A percentile compares a stretch with the other conserved stretches of the same genome.
These are phyloP conservation scores for Gillenia trifoliata DNA, from an alignment of 306 rosid genomes.

Conservation along the genomic window DNA sequence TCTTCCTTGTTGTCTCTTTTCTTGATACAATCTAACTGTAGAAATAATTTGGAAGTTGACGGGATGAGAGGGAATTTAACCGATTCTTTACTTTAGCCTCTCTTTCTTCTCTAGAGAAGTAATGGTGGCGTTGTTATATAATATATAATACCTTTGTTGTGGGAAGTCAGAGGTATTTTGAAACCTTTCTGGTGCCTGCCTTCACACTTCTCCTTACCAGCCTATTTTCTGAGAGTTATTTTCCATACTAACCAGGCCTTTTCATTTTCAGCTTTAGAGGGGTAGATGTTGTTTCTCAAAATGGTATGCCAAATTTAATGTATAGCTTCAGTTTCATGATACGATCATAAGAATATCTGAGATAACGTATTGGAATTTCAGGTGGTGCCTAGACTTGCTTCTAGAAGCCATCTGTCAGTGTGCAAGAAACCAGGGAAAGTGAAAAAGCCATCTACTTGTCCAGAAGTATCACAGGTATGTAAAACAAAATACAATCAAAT, in stretches of 20 bases:
- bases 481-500: too few relatives aligned
- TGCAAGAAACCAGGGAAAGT: constrained; percentile 49
- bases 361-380: constrained; percentile 28
- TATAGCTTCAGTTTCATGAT: constrained; percentile 8
- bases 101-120: background rate
- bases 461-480: constrained; percentile 60
- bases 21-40: background rate
- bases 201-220: background rate
- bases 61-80: background rate
- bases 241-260: constrained; percentile 12
- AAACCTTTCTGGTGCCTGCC: background rate
- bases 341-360: constrained; percentile 5
- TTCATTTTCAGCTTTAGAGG: constrained; percentile 49
- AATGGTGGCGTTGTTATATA: background rate
- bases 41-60: background rate
- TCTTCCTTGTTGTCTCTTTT: background rate
- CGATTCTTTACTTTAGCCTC: background rate
- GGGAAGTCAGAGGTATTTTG: background rate
- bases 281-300: constrained; percentile 37
- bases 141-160: background rate
- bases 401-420: constrained; percentile 46
- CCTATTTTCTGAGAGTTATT: background rate
- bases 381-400: constrained; percentile 42
- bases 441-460: constrained; percentile 35
- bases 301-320: constrained; percentile 43